Base-by-base conservation (phyloP, 208 protist genomes). In the Trypanosoma caninum region DNA sequence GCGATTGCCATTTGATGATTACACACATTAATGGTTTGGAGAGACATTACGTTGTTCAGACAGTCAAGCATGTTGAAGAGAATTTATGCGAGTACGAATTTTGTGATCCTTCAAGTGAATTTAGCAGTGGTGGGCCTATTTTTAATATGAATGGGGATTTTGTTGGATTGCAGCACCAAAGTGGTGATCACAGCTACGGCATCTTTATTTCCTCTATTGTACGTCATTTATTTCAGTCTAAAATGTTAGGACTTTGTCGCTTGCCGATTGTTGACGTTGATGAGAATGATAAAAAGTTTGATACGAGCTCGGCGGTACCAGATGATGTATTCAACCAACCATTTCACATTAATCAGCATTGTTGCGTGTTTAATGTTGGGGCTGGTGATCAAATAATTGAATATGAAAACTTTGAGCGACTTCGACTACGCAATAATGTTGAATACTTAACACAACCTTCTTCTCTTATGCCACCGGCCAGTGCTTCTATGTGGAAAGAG, bases 81-180 rank as follows among this genome's bases (percentile, higher is more conserved):
- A 79, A 95, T 60, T 89, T 70, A 57, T 92, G 84, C 70, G 63
- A 67, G 33, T 95, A 95, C 61, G 72, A 77, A 52, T 70, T 76
- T 44, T 69, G 34, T 59, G 55, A 74, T 27, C 46, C 50, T 18
- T 27, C 37, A 6, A 58, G 60, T 57, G 76, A 84, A 47, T 71
- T 61, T 52, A 82, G 76, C 61, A 95, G 89, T 53, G 89, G 89
- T 28, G 89, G 89, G 0, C 65, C 82, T 18, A 85, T 92, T 38
- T 95, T 95, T 69, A 76, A 86, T 57, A 69, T 62, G 38, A 61
- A 76, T 7, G 89, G 89, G n/a, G 76, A 91, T 64, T 92, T 95
- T 76, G 72, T 95, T 27, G 89, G 85, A 7, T 35, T 95, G 37
- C 89, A 95, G 54, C 89, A 95, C 63, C 78, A 86, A 47, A 38